Evolutionary conservation across 2,329 filamentous ascomycete species (phyloP), one percentile per base, ranked within the genome.

Genomic region (Cercospora citrullina): DNA sequence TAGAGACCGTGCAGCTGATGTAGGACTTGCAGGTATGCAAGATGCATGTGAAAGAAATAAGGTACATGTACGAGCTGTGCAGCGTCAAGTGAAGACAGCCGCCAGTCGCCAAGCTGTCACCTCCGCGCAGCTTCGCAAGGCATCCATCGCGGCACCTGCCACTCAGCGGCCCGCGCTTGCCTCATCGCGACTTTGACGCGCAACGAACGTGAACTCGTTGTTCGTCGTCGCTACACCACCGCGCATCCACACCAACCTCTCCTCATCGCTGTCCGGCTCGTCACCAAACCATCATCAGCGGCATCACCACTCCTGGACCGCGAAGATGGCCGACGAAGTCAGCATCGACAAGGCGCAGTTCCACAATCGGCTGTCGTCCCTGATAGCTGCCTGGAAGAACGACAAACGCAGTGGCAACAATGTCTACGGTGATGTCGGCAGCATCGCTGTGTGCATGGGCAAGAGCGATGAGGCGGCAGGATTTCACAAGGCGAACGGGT

Each of bases 401-500:
- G 94, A 98, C 85, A 94, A 96, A 84, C 91, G 94, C 78, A 87
- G 90, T 70, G 91, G 91, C 79, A 92, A 96, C 83, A 86, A 89
- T 77, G 83, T 94, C 72, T 99, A 98, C 81, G 89, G 88, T 74
- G 94, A 94, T 77, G 94, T 89, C 72, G 89, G 90, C 72, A 96
- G 94, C 69, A 92, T 99, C 76, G 84, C 95, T 75, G 87, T 97
- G 68, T 86, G 96, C 79, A 95, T 97, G 87, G 95, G 95, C 81
- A 99, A 97, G 84, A 93, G 93, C 71, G 93, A 95, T 77, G 94
- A 97, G 77, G 87, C 88, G 51, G 90, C 90, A 71, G 90, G 90
- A 75, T 97, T 96, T 76, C 89, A 94, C 81, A 99, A 99, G 85
- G 96, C 94, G 77, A 97, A 97, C 80, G 93, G 95, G 23, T 90